These are phyloP conservation scores for Suillus spraguei DNA, from an alignment of 768 basidiomycete species.

Conservation along the genomic window DNA sequence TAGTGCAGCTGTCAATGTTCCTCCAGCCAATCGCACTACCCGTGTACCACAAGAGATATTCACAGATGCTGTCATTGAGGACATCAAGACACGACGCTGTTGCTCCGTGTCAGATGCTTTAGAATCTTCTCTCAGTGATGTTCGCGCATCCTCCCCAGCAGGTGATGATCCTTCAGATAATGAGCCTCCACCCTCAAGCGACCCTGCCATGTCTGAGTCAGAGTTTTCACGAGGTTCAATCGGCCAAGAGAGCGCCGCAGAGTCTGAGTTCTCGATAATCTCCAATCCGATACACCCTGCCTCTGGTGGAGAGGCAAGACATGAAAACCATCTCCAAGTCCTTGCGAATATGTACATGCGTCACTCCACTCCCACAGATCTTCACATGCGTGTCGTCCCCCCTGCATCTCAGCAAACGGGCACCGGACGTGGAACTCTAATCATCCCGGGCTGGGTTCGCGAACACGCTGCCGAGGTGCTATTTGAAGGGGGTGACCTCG, in stretches of 20 bases:
- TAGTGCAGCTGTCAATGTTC: constrained; percentile 62
- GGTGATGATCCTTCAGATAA: constrained; percentile 39
- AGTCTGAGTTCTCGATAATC: constrained; percentile 60
- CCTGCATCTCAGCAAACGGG: constrained; percentile 67
- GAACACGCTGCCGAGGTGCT: constrained; percentile 90
- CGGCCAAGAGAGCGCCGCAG: constrained; percentile 51
- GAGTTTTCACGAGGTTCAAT: constrained; percentile 61
- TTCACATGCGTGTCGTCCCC: constrained; percentile 69
- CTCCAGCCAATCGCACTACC: constrained; percentile 60
- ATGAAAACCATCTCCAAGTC: constrained; percentile 49
- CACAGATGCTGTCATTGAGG: constrained; percentile 80
- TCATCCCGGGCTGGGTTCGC: constrained; percentile 94
- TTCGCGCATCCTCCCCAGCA: constrained; percentile 34
- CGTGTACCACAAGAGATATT: constrained; percentile 81
- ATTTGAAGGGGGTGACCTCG: constrained; percentile 88
- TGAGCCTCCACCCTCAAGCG: constrained; percentile 51
- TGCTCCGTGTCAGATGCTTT: constrained; percentile 82
- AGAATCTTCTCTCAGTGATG: constrained; percentile 37
- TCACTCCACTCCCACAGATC: constrained; percentile 76
- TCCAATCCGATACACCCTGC: constrained; percentile 43
- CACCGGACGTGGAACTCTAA: constrained; percentile 74
- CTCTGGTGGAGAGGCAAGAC: constrained; percentile 19
- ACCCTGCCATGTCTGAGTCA: constrained; percentile 66
- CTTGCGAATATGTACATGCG: constrained; percentile 72
- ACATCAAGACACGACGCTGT: constrained; percentile 86